Percentiles rank a stretch among this genome's conserved stretches.
These are phyloP conservation scores for Proliferodiscus dingleyae DNA, from an alignment of 2,329 filamentous ascomycete genomes.

Conservation along the genomic window DNA sequence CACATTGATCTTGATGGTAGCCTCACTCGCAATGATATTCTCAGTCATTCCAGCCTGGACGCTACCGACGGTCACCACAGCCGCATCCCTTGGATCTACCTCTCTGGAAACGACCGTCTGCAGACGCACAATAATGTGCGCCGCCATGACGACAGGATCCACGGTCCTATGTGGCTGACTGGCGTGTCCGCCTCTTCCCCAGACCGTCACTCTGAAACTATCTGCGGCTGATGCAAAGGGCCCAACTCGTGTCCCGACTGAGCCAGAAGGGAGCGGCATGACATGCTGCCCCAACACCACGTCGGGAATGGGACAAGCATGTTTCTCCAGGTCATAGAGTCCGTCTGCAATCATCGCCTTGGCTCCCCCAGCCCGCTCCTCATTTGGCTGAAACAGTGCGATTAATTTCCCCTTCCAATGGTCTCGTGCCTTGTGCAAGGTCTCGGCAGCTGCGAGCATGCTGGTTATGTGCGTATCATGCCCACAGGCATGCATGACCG, in stretches of 20 bases:
- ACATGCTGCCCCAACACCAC: slow-evolving; percentile 53
- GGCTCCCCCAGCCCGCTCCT: slow-evolving; percentile 60
- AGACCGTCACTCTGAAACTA: slow-evolving; percentile 34
- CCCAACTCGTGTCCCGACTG: slow-evolving; percentile 31
- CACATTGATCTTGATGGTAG: slow-evolving; percentile 38
- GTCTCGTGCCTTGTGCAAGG: slow-evolving; percentile 39
- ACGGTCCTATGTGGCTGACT: slow-evolving; percentile 37
- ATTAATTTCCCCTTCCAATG: slow-evolving; percentile 60
- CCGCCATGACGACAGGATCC: slow-evolving; percentile 44
- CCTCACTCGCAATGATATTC: slow-evolving; percentile 42
- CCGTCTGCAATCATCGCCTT: slow-evolving; percentile 58
- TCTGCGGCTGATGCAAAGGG: slow-evolving; percentile 34
- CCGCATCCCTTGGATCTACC: slow-evolving; percentile 35
- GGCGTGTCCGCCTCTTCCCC: slow-evolving; percentile 41
- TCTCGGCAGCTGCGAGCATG: slow-evolving; percentile 50
- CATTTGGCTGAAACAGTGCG: slow-evolving; percentile 61
- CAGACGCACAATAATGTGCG: slow-evolving; percentile 36
- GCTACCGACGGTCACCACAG: slow-evolving; percentile 41
- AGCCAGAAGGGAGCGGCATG: slow-evolving; percentile 36
- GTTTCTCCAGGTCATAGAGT: slow-evolving; percentile 37
- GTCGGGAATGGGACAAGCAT: slow-evolving; percentile 49
- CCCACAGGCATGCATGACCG: slow-evolving; percentile 65
- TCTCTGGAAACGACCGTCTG: slow-evolving; percentile 38
- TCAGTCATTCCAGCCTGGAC: slow-evolving; percentile 38
- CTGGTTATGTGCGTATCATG: slow-evolving; percentile 61